These are phyloP conservation scores for Epithemia pelagica DNA, from an alignment of 108 stramenopile genomes.

Conservation along the genomic window DNA sequence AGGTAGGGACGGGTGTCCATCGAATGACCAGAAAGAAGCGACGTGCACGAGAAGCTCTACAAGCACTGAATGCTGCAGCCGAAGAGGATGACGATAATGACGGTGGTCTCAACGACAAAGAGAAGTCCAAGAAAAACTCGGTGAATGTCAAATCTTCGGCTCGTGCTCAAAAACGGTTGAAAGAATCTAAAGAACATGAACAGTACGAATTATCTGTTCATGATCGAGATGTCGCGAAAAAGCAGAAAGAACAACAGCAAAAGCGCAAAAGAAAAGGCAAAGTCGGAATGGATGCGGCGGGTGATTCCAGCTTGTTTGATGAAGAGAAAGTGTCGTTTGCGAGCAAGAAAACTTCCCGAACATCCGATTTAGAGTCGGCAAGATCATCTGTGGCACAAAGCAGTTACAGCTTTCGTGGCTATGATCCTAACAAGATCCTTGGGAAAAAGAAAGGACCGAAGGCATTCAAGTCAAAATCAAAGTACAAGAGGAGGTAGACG, in stretches of 20 bases:
- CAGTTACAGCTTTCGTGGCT: conserved; percentile 31
- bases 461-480: conserved; percentile 48
- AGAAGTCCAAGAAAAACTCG: conserved; percentile 36
- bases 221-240: conserved; percentile 31
- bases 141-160: conserved; percentile 46
- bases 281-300: conserved; percentile 48
- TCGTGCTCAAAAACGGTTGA: conserved; percentile 36
- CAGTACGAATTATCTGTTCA: conserved; percentile 20
- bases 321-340: conserved; percentile 63
- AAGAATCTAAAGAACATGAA: conserved; percentile 22
- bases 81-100: conserved; percentile 24
- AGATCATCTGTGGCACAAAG: neutral
- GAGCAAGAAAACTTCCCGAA: conserved; percentile 22
- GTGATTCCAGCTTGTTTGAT: conserved; percentile 68
- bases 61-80: conserved; percentile 26
- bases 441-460: conserved; percentile 37
- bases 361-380: neutral
- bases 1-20: conserved; percentile 75
- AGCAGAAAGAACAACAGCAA: conserved; percentile 3
- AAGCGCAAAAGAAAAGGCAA: conserved; percentile 28
- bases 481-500: conserved; percentile 31
- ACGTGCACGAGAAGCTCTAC: conserved; percentile 62
- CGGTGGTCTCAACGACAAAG: conserved; percentile 21
- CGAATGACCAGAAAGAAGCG: conserved; percentile 86
- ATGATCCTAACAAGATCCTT: conserved; percentile 25